phyloP scores from a whole-genome alignment of 345 rosid species.

The Pseudoturritis turrita region DNA sequence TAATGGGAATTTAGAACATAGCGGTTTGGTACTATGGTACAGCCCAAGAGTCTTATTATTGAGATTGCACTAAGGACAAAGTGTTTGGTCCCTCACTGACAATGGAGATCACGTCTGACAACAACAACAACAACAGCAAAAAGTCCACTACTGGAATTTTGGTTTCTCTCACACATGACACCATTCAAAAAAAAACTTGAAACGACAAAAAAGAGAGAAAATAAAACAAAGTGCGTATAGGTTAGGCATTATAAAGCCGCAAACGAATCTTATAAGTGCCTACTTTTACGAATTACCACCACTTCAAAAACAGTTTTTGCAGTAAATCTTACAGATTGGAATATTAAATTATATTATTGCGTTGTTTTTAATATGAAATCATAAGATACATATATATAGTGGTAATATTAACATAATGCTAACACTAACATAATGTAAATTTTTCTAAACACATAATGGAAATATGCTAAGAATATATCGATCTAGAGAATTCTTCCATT shows the following conservation, averaged over 20 bases:
- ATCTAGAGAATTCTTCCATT: no score
- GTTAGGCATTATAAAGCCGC: constrained; percentile 27
- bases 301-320: background rate
- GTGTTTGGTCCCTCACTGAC: constrained; percentile 30
- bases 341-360: no score
- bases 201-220: constrained; percentile 8
- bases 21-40: background rate
- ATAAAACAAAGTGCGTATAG: constrained; percentile 9
- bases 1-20: background rate
- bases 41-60: background rate
- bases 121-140: constrained; percentile 19
- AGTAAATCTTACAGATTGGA: no score
- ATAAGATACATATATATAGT: no score
- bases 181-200: background rate
- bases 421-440: no score
- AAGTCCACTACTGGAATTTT: constrained; percentile 17
- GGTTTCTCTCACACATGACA: constrained; percentile 23
- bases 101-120: constrained; percentile 31
- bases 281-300: constrained; percentile 3
- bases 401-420: no score
- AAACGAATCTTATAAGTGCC: constrained; percentile 4
- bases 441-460: no score
- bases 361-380: no score
- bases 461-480: no score
- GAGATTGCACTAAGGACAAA: constrained; percentile 2